Base-by-base conservation (phyloP, 2,329 filamentous ascomycete genomes). In the Calonectria honghensis region DNA sequence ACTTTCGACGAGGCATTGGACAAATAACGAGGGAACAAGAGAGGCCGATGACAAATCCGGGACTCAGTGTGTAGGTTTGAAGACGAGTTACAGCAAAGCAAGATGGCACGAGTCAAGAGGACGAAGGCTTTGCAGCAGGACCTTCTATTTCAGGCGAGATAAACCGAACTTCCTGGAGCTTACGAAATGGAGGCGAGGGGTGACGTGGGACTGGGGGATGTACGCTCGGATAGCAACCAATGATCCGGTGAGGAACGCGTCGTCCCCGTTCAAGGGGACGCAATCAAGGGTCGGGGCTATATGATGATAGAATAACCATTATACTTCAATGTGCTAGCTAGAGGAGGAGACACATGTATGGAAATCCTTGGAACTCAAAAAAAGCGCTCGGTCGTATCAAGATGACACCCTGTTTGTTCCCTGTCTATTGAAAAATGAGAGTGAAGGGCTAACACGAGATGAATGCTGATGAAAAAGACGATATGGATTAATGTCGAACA, bases 1-100 rank as follows among this genome's bases (percentile, higher is more conserved):
- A 68, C 51, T 66, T 75, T 35, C 45, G 32, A 41, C 39, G 59
- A 73, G 61, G 52, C 70, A 66, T 66, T 67, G 61, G 67, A 70
- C 63, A 65, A 66, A 32, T 63, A 29, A 66, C 39, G 51, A 57
- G 48, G 41, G 52, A 68, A 63, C 52, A 68, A 61, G 24, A 29
- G 50, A 14, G 39, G 48, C 39, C 50, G 48, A 39, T 27, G 48
- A 41, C 31, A 54, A 64, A 18, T 32, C 65, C 54, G 20, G 24
- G 27, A 29, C 45, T 52, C n/a, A 14, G 52, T 32, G 27, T 41
- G 32, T 32, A 48, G 18, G 6, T 45, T 48, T 29, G 31, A 35
- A 16, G 48, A 63, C 18, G 54, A 52, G 29, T 52, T 68, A 24
- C 45, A 37, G 66, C 45, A 57, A 45, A 35, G 18, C 52, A 50